Base-by-base conservation (phyloP, 352 stramenopile species). In the Peronospora destructor region DNA sequence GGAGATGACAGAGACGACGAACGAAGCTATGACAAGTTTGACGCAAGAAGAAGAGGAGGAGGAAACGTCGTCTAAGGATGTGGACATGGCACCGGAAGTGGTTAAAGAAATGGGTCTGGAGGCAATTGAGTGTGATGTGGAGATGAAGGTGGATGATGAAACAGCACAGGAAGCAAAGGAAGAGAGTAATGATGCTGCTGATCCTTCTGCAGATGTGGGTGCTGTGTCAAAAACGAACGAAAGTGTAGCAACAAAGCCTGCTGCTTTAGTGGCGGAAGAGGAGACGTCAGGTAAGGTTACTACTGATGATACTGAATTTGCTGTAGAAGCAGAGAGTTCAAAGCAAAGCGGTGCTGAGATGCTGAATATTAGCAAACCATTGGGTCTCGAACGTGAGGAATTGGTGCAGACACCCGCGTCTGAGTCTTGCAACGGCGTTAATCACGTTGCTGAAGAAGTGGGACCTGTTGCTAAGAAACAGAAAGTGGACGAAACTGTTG, bases 401-500 rank as follows among this genome's bases (percentile, higher is more conserved):
- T 33, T 30, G 0, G 28, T 43, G 7, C 3, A 49, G 25, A 1
- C 13, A 38, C 16, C 32, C 28, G 11, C 37, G n/a, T 53, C 34
- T 41, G 38, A 61, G 33, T 13, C 33, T 16, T 59, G 28, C 45
- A 56, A 60, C 7, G 11, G 21, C 32, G 32, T 32, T 19, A 56
- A 53, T 28, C 21, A 19, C 32, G 16, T 25, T 17, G 37, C 39
- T 16, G 11, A 13, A 16, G 5, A 19, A 16, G 25, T 29, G 0
- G 40, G 53, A 40, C 59, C 56, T 50, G 32, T 35, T 29, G 48
- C 53, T 6, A 80, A 80, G 32, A 76, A 73, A 39, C 66, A 75
- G 30, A 82, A 72, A 53, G 43, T 70, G 21, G 51, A 67, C 14
- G 21, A 42, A 29, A 14, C 6, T 33, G 43, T 28, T 30, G 25